These are phyloP conservation scores for Rhododendron henanense DNA, from an alignment of 148 eudicot species.

Conservation along the genomic window DNA sequence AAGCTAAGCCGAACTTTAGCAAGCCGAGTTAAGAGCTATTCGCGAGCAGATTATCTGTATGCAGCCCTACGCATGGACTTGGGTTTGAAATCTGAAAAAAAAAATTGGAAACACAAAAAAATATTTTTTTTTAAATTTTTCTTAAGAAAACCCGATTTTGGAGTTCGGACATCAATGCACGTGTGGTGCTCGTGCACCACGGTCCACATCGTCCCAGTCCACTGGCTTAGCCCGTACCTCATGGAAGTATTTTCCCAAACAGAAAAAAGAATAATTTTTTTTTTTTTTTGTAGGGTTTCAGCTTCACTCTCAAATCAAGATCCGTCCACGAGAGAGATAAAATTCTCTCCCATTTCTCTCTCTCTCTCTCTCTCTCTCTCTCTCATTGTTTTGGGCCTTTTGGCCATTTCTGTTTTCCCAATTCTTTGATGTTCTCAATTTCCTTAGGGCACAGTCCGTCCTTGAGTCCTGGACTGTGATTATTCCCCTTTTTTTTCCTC, in stretches of 20 bases:
- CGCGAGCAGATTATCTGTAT: no score
- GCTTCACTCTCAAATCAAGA: constrained; percentile 23
- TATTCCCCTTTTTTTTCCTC: not conserved
- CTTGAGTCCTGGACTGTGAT: not conserved
- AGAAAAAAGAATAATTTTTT: not conserved
- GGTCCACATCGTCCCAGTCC: constrained; percentile 11
- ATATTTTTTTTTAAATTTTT: no score
- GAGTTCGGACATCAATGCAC: constrained; percentile 30
- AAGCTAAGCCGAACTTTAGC: no score
- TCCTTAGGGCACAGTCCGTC: constrained; percentile 4
- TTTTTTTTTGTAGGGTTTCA: constrained; percentile 15
- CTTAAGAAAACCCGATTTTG: constrained; percentile 18
- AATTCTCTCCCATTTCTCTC: constrained; percentile 7
- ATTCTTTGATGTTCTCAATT: not conserved
- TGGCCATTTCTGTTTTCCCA: not conserved
- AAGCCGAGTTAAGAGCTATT: no score
- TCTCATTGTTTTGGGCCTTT: not conserved
- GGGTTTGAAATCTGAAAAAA: not conserved
- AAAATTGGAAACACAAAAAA: not conserved
- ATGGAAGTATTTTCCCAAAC: not conserved
- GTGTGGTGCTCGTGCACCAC: constrained; percentile 38
- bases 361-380: constrained; percentile 2
- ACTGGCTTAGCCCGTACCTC: constrained; percentile 21
- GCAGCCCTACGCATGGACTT: not conserved
- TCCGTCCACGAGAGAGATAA: constrained; percentile 2